Percentiles rank a stretch among this genome's conserved stretches.
phyloP scores from a whole-genome alignment of 2,329 filamentous ascomycete genomes.

The Septoria linicola region DNA sequence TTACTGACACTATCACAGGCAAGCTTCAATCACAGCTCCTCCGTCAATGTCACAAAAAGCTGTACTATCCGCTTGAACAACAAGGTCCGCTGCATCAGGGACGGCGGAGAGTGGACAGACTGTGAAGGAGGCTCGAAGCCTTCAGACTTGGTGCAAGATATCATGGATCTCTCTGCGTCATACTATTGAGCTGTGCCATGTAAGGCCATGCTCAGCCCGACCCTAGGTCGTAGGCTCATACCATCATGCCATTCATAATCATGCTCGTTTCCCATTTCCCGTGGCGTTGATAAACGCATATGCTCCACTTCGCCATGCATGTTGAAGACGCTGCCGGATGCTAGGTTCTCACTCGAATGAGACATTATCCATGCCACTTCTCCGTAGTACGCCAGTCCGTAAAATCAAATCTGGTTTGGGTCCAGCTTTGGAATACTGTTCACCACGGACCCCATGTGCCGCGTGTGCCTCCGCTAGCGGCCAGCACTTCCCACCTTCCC shows the following conservation, averaged over 20 bases:
- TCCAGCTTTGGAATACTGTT: neutral
- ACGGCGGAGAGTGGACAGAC: slow-evolving; percentile 74
- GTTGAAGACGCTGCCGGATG: slow-evolving; percentile 8
- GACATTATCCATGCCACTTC: neutral
- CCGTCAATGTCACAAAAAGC: slow-evolving; percentile 47
- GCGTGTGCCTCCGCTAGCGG: slow-evolving; percentile 26
- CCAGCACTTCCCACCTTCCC: slow-evolving; percentile 32
- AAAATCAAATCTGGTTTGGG: neutral
- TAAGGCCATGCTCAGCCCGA: neutral
- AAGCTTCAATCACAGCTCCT: slow-evolving; percentile 63
- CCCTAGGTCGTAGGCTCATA: neutral
- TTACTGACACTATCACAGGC: slow-evolving; percentile 41
- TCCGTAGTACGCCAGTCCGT: slow-evolving; percentile 1
- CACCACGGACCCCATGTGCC: slow-evolving; percentile 35
- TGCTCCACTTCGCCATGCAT: slow-evolving; percentile 20
- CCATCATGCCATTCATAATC: slow-evolving; percentile 19
- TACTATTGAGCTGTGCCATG: slow-evolving; percentile 12
- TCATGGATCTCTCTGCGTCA: slow-evolving; percentile 42
- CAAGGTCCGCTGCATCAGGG: slow-evolving; percentile 78
- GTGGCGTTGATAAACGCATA: neutral
- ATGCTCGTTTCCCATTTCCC: slow-evolving; percentile 9
- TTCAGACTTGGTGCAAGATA: slow-evolving; percentile 71
- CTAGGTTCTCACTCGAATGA: neutral
- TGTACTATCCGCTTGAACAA: slow-evolving; percentile 65
- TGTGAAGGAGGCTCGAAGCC: slow-evolving; percentile 68